A percentile compares a stretch with the other conserved stretches of the same genome.
phyloP scores from a whole-genome alignment of 2,329 filamentous ascomycete genomes.

The Fusarium setosum region DNA sequence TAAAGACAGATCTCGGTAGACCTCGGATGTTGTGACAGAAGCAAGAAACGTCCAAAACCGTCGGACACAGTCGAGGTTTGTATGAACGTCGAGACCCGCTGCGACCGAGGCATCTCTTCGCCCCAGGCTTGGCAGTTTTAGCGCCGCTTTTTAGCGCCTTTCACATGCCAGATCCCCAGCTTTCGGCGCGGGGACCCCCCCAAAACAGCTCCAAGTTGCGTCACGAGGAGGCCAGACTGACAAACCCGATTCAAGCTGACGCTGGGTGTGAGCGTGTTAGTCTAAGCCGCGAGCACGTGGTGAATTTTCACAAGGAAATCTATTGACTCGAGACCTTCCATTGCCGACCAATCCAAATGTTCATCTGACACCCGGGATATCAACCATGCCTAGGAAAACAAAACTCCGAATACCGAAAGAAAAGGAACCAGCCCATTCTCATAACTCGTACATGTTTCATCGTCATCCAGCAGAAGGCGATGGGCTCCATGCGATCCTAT shows the following conservation, averaged over 20 bases:
- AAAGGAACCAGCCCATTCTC: background rate
- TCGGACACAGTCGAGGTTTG: slow-evolving; percentile 23
- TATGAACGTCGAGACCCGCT: slow-evolving; percentile 36
- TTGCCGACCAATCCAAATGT: background rate
- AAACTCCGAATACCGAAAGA: background rate
- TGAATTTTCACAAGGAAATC: slow-evolving; percentile 33
- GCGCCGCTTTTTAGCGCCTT: slow-evolving; percentile 42
- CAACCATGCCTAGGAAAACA: background rate
- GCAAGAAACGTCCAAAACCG: slow-evolving; percentile 27
- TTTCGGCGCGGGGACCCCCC: slow-evolving; percentile 36
- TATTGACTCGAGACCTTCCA: too few species aligned
- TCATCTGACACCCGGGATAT: background rate
- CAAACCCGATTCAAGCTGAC: slow-evolving; percentile 17
- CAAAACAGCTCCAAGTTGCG: slow-evolving; percentile 18
- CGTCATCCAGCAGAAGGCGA: slow-evolving; percentile 18
- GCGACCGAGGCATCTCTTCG: slow-evolving; percentile 49
- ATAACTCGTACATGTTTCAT: background rate
- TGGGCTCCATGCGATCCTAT: slow-evolving; percentile 20
- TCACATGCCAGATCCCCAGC: slow-evolving; percentile 47
- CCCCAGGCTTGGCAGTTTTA: slow-evolving; percentile 37
- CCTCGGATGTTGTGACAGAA: slow-evolving; percentile 41
- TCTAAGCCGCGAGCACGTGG: slow-evolving; percentile 25
- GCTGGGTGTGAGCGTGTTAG: background rate
- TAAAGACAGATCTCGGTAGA: slow-evolving; percentile 29
- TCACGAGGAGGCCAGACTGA: slow-evolving; percentile 34